Percentiles rank a stretch among this genome's conserved stretches.
phyloP scores from a whole-genome alignment of 2,329 filamentous ascomycete genomes.

The Sporothrix variecibatus region DNA sequence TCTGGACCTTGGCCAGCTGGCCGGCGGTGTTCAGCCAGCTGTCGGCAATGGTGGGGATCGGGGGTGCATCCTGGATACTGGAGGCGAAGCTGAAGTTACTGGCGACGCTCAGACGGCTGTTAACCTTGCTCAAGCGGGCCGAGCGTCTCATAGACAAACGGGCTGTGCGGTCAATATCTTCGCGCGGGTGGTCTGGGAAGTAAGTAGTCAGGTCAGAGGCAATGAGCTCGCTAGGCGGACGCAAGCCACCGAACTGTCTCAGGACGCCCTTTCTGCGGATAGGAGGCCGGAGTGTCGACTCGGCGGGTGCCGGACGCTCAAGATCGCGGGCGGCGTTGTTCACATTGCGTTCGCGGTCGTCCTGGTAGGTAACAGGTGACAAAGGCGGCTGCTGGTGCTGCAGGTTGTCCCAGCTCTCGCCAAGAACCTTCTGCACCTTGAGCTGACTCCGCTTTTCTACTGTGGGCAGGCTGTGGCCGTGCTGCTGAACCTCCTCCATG shows the following conservation, averaged over 20 bases:
- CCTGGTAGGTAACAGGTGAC: slow-evolving; percentile 74
- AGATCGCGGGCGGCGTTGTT: slow-evolving; percentile 60
- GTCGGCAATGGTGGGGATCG: slow-evolving; percentile 93
- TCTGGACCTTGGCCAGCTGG: slow-evolving; percentile 53
- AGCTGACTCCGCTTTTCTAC: slow-evolving; percentile 76
- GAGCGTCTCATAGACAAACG: slow-evolving; percentile 90
- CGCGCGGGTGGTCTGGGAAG: slow-evolving; percentile 91
- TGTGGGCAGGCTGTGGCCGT: slow-evolving; percentile 62
- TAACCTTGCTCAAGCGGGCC: slow-evolving; percentile 85
- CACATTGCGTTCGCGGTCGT: slow-evolving; percentile 70
- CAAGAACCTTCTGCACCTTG: slow-evolving; percentile 87
- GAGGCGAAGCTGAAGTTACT: slow-evolving; percentile 93
- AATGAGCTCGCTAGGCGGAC: slow-evolving; percentile 95
- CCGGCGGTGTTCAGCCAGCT: slow-evolving; percentile 74
- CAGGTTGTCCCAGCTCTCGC: slow-evolving; percentile 79
- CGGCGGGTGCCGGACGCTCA: slow-evolving; percentile 56
- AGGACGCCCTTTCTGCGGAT: slow-evolving; percentile 57
- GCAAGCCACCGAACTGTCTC: slow-evolving; percentile 84
- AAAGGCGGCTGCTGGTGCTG: slow-evolving; percentile 71
- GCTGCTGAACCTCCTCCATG: slow-evolving; percentile 79
- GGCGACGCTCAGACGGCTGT: slow-evolving; percentile 88
- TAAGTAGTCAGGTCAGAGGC: slow-evolving; percentile 95
- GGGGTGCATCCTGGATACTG: slow-evolving; percentile 87
- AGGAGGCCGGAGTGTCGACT: slow-evolving; percentile 45
- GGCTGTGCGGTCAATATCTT: slow-evolving; percentile 94